phyloP scores from a whole-genome alignment of 352 stramenopile species.

The Albugo candida region DNA sequence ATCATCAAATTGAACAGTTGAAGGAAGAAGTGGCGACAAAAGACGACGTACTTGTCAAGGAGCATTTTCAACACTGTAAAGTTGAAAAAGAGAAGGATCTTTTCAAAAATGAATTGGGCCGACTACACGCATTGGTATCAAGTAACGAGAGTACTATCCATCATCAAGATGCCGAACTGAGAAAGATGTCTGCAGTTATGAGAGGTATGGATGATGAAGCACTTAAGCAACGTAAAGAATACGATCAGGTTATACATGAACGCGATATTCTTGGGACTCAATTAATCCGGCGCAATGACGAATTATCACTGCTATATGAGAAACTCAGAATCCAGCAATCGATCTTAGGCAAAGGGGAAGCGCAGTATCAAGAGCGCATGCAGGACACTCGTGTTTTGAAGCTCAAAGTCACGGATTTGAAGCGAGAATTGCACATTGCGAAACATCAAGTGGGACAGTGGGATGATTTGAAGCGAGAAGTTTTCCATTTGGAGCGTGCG shows the following conservation, averaged over 20 bases:
- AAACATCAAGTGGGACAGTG: constrained; percentile 76
- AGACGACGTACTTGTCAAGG: constrained; percentile 89
- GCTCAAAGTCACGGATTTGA: constrained; percentile 88
- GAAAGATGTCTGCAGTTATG: constrained; percentile 83
- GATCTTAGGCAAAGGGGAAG: constrained; percentile 84
- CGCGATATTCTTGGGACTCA: constrained; percentile 92
- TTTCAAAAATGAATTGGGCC: constrained; percentile 84
- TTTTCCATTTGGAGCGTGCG: constrained; percentile 81
- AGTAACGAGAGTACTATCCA: constrained; percentile 85
- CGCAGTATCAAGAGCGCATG: constrained; percentile 83
- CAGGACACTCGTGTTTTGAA: constrained; percentile 90
- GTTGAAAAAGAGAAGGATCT: constrained; percentile 89
- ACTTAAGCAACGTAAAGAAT: constrained; percentile 88
- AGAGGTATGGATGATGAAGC: constrained; percentile 87
- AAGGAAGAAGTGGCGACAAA: constrained; percentile 92
- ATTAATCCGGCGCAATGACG: constrained; percentile 91
- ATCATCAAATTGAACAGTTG: constrained; percentile 89
- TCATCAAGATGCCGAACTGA: constrained; percentile 89
- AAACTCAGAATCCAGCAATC: constrained; percentile 95
- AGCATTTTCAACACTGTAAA: constrained; percentile 91
- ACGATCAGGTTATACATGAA: constrained; percentile 92
- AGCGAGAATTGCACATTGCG: constrained; percentile 80
- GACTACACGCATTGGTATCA: constrained; percentile 69
- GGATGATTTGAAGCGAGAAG: constrained; percentile 77
- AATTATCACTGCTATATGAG: constrained; percentile 92